Evolutionary conservation across 352 stramenopile species (phyloP).

Genomic region (Pythium pyrilobum): DNA sequence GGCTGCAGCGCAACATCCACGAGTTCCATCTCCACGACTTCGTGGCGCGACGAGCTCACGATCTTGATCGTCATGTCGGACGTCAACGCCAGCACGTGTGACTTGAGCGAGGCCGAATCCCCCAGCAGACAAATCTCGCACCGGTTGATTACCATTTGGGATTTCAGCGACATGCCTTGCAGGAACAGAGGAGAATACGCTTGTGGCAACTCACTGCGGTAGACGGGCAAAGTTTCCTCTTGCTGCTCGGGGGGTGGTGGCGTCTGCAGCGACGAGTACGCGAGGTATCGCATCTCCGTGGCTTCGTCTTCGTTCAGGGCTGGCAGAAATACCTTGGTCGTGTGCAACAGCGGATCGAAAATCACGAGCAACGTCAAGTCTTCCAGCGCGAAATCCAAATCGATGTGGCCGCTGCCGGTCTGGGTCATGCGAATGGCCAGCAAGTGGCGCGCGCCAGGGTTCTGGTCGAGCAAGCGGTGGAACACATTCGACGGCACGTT

Average conservation of each 20-base stretch:
- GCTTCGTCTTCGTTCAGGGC: slow-evolving; percentile 62
- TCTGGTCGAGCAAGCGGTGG: slow-evolving; percentile 66
- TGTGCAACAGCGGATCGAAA: slow-evolving; percentile 65
- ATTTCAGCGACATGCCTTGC: slow-evolving; percentile 42
- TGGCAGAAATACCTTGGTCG: slow-evolving; percentile 51
- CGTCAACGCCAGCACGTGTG: slow-evolving; percentile 78
- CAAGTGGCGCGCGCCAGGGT: slow-evolving; percentile 52
- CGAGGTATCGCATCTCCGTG: slow-evolving; percentile 69
- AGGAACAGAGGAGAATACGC: slow-evolving; percentile 71
- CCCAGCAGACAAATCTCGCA: slow-evolving; percentile 77
- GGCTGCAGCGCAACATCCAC: slow-evolving; percentile 77
- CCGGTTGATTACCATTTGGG: slow-evolving; percentile 42
- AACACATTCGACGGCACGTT: slow-evolving; percentile 66
- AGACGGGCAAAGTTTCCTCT: slow-evolving; percentile 40
- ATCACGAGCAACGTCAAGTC: slow-evolving; percentile 69
- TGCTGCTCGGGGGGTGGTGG: slow-evolving; percentile 53
- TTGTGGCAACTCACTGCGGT: slow-evolving; percentile 49
- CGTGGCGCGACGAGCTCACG: slow-evolving; percentile 49
- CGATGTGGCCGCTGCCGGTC: slow-evolving; percentile 43
- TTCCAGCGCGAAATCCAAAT: slow-evolving; percentile 46
- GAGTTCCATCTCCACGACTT: slow-evolving; percentile 70
- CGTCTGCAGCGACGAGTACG: slow-evolving; percentile 32
- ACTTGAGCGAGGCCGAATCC: slow-evolving; percentile 64
- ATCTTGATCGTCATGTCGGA: slow-evolving; percentile 64
- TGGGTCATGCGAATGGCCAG: slow-evolving; percentile 45